Percentiles rank a stretch among this genome's conserved stretches.
These are phyloP conservation scores for Blastocystis sp. DNA, from an alignment of 352 stramenopile species.

Conservation along the genomic window DNA sequence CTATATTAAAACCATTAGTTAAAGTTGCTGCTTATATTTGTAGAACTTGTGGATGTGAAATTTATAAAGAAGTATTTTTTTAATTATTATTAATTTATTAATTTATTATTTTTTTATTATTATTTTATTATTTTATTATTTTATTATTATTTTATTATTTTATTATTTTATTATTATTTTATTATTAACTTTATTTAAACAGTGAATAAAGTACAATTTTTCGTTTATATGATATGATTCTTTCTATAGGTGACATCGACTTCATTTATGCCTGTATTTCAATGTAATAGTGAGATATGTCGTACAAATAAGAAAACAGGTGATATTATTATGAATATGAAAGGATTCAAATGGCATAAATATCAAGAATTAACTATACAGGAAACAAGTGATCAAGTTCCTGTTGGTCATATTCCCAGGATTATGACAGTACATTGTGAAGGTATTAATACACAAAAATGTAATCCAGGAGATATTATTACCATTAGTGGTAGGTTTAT, in stretches of 20 bases:
- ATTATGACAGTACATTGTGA: slow-evolving; percentile 68
- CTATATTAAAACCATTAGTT: slow-evolving; percentile 85
- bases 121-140: too few relatives aligned
- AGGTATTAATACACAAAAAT: slow-evolving; percentile 66
- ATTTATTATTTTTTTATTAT: too few relatives aligned
- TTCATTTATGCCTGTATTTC: slow-evolving; percentile 73
- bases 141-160: too few relatives aligned
- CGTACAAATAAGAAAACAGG: slow-evolving; percentile 56
- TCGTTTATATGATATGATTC: too few relatives aligned
- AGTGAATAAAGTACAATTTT: too few relatives aligned
- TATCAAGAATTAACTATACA: slow-evolving; percentile 97
- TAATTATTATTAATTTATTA: too few relatives aligned
- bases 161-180: slow-evolving; percentile 36
- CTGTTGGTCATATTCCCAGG: slow-evolving; percentile 88
- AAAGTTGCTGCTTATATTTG: slow-evolving; percentile 91
- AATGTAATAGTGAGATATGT: slow-evolving; percentile 69
- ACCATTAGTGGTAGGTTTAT: slow-evolving; percentile 85
- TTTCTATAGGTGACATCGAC: slow-evolving; percentile 57
- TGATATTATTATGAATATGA: slow-evolving; percentile 73
- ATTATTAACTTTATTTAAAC: slow-evolving; percentile 36
- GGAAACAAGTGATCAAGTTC: slow-evolving; percentile 71
- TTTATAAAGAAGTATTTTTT: slow-evolving; percentile 70
- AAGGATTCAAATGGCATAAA: slow-evolving; percentile 90
- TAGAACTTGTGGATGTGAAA: slow-evolving; percentile 75
- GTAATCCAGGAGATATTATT: slow-evolving; percentile 76